These are phyloP conservation scores for Sporisorium sorghi DNA, from an alignment of 1,284 basidiomycete genomes.

Conservation along the genomic window DNA sequence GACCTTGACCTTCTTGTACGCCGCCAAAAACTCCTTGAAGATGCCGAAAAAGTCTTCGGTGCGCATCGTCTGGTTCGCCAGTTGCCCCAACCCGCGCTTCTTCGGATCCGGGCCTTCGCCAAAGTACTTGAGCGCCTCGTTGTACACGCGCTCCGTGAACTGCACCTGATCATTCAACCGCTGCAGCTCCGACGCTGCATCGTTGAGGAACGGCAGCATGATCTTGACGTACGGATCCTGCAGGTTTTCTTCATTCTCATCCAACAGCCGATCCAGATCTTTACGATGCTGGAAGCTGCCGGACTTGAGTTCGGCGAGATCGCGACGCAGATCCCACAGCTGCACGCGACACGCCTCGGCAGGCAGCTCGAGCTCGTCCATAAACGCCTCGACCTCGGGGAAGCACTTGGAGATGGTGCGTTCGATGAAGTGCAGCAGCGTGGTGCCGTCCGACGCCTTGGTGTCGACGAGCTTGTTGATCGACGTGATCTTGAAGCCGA, in stretches of 20 bases:
- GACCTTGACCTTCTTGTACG: conserved; percentile 67
- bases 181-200: conserved; percentile 55
- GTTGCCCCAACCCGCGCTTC: conserved; percentile 60
- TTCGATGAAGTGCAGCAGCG: conserved; percentile 93
- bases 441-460: conserved; percentile 86
- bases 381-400: conserved; percentile 85
- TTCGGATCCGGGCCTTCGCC: conserved; percentile 68
- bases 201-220: conserved; percentile 68
- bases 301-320: conserved; percentile 68
- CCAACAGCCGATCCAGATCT: conserved; percentile 65
- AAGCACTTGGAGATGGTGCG: conserved; percentile 88
- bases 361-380: conserved; percentile 88
- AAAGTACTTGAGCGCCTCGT: conserved; percentile 66
- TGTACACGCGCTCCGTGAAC: conserved; percentile 64
- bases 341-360: conserved; percentile 85
- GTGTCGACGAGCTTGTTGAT: conserved; percentile 99
- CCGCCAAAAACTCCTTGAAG: conserved; percentile 66
- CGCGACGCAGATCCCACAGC: conserved; percentile 64
- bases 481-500: conserved; percentile 95
- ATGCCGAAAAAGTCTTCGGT: conserved; percentile 70
- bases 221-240: conserved; percentile 67
- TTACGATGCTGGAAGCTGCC: conserved; percentile 66
- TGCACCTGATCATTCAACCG: conserved; percentile 66
- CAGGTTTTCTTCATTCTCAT: conserved; percentile 63
- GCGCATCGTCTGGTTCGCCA: conserved; percentile 61